These are phyloP conservation scores for Fraxinus sp. DNA, from an alignment of 305 asterid genomes.

Conservation along the genomic window DNA sequence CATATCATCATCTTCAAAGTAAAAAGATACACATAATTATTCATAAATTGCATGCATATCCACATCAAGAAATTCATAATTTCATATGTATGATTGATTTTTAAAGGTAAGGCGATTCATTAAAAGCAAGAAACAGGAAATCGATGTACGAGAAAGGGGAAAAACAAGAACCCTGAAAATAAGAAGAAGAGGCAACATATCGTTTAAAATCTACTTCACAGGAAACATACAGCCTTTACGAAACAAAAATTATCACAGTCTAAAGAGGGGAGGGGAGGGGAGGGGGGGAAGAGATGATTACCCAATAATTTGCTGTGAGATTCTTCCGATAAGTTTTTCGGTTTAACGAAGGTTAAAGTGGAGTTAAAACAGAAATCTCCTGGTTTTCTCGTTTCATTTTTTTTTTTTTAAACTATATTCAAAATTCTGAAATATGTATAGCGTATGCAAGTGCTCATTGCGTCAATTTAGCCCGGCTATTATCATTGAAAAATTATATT, in stretches of 20 bases:
- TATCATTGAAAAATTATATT: no score
- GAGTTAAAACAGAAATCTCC: slow-evolving; percentile 15
- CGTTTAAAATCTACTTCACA: background rate
- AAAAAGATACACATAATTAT: background rate
- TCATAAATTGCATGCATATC: slow-evolving; percentile 3
- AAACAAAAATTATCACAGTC: background rate
- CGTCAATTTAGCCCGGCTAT: no score
- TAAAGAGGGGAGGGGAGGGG: background rate
- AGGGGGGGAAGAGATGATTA: background rate
- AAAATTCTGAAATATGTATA: no score
- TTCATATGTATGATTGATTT: background rate
- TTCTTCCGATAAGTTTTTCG: background rate
- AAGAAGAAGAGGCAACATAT: background rate
- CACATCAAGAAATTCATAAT: background rate
- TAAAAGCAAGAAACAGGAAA: slow-evolving; percentile 15
- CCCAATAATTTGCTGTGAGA: slow-evolving; percentile 15
- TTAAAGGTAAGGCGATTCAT: background rate
- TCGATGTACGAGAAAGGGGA: background rate
- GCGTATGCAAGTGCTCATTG: no score
- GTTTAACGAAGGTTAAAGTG: background rate
- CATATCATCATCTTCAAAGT: background rate
- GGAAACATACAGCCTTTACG: background rate
- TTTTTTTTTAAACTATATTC: no score
- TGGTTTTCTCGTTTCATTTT: background rate
- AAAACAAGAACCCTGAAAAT: background rate